Evolutionary conservation across 2,329 filamentous ascomycete genomes (phyloP), one percentile per base, ranked within the genome.

Genomic region (Alternaria triticimaculans): DNA sequence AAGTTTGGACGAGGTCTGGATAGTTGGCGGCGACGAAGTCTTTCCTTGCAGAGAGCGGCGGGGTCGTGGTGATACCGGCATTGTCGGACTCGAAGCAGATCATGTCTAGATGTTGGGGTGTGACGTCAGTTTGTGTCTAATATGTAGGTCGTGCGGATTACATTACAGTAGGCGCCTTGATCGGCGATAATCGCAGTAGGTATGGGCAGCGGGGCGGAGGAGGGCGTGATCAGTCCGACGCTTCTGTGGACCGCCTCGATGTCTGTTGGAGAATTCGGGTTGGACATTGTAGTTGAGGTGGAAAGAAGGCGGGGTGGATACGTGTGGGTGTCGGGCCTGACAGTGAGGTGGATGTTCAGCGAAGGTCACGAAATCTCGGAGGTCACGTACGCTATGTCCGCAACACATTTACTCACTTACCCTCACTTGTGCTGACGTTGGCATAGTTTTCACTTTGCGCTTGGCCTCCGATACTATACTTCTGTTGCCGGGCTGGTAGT

Each of bases 141-240:
- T 3, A 37, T 37, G 33, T 37, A 37, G 4, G 2, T 37, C 8
- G 33, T 37, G 33, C 33, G 4, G 33, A n/a, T 37, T 37, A 37
- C 33, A 37, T 37, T 37, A 37, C 33, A 58, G 21, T 37, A 20
- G 6, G 46, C 20, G 14, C 37, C 12, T n/a, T 15, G 11, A n/a
- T 58, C 54, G 15, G 33, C 30, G 46, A 63, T 18, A 23, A 64
- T 58, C 21, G 51, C 57, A 26, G 44, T 14, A 48, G 60, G 57
- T 28, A 12, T 18, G 5, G 44, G 9, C n/a, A 33, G 26, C 2
- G 23, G 26, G n/a, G 25, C 41, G 18, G 41, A 15, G 26, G n/a
- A 20, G 48, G 60, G 43, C 26, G 15, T 23, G 15, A 30, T 8
- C 48, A 37, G 41, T 9, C 28, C 12, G 26, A 9, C 25, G 25